Evolutionary conservation across 2,329 filamentous ascomycete genomes (phyloP).

Genomic region (Sporothrix mexicana): DNA sequence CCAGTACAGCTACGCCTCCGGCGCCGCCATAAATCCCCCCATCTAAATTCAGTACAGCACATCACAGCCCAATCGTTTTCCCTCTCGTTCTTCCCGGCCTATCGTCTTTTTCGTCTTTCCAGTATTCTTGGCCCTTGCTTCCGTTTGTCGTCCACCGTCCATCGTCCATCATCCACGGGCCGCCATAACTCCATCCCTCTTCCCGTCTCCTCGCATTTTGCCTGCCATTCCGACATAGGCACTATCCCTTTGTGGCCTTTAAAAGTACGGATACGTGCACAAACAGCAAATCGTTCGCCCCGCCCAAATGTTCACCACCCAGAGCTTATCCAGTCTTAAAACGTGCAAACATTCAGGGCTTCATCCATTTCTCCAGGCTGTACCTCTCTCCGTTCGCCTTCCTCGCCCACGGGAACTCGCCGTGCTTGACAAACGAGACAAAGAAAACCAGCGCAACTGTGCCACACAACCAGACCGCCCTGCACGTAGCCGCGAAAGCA

Average conservation of each 20-base stretch:
- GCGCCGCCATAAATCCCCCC: not conserved
- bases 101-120: no score
- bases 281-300: no score
- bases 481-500: conserved; percentile 27
- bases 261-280: conserved; percentile 4
- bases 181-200: not conserved
- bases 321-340: not conserved
- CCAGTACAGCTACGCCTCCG: not conserved
- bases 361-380: not conserved
- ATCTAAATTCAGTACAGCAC: not conserved
- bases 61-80: conserved; percentile 4
- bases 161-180: not conserved
- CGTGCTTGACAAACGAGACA: not conserved
- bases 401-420: not conserved
- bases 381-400: not conserved
- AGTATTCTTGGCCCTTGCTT: not conserved
- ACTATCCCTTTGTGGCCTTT: not conserved
- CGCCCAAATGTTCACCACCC: not conserved
- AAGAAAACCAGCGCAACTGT: conserved; percentile 20
- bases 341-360: not conserved
- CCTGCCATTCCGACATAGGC: not conserved
- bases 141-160: not conserved
- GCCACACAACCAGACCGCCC: conserved; percentile 11
- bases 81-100: not conserved
- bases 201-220: not conserved